These are phyloP conservation scores for Quercus gilva DNA, from an alignment of 306 rosid genomes.

Conservation along the genomic window DNA sequence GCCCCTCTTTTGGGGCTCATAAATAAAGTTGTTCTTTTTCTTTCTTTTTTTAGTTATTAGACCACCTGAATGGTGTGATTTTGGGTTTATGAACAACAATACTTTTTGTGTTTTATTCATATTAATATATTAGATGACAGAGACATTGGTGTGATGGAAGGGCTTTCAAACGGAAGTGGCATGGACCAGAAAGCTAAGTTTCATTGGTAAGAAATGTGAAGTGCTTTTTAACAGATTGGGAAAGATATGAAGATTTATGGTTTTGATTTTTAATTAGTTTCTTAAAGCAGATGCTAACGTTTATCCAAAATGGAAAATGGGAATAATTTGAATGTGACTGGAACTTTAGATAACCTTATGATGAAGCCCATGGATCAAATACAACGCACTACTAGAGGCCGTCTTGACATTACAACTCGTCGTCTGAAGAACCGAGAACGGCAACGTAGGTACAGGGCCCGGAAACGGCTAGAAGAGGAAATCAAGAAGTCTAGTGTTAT, in stretches of 20 bases:
- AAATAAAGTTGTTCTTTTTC: not conserved
- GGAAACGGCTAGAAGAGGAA: constrained; percentile 82
- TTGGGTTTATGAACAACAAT: not conserved
- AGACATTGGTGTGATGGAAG: not conserved
- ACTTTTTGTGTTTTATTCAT: not conserved
- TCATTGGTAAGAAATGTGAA: constrained; percentile 14
- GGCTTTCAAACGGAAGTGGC: constrained; percentile 9
- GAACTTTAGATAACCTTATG: constrained; percentile 40
- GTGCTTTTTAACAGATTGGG: constrained; percentile 9
- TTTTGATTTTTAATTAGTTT: constrained; percentile 21
- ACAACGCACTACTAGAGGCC: constrained; percentile 38
- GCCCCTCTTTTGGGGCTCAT: not conserved
- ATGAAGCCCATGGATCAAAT: constrained; percentile 55
- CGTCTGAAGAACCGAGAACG: constrained; percentile 89
- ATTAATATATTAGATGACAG: constrained; percentile 5
- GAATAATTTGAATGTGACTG: constrained; percentile 33
- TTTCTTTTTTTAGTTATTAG: not conserved
- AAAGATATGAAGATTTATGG: constrained; percentile 2
- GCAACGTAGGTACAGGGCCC: constrained; percentile 88
- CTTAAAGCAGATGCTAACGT: constrained; percentile 44
- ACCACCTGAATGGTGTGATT: not conserved
- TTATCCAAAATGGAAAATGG: constrained; percentile 55
- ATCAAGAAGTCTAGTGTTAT: constrained; percentile 33
- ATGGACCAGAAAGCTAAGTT: constrained; percentile 5
- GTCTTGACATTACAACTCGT: constrained; percentile 54